These are phyloP conservation scores for Kalmusia sp. DNA, from an alignment of 2,329 filamentous ascomycete genomes.

Conservation along the genomic window DNA sequence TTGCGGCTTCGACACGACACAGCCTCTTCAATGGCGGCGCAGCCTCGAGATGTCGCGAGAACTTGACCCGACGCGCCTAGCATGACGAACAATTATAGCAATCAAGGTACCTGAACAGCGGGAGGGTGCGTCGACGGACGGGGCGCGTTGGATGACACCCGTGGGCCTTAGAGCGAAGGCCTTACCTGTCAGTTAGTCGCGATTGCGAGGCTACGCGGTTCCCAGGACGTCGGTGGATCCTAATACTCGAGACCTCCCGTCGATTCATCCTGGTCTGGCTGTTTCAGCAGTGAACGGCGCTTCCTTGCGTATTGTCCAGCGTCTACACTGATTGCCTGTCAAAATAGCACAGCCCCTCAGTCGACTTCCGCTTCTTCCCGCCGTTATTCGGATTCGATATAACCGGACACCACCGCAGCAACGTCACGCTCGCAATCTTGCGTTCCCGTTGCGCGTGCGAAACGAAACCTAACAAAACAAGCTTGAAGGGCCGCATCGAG, in stretches of 20 bases:
- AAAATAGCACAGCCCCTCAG: slow-evolving; percentile 18
- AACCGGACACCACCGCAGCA: background rate
- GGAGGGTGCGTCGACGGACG: slow-evolving; percentile 2
- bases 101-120: slow-evolving; percentile 7
- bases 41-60: slow-evolving; percentile 15
- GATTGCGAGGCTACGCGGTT: slow-evolving; percentile 16
- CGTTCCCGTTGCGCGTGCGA: slow-evolving; percentile 5
- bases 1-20: slow-evolving; percentile 14
- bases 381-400: background rate
- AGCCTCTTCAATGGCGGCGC: slow-evolving; percentile 34
- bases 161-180: background rate
- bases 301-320: background rate
- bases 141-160: background rate
- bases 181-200: background rate
- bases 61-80: slow-evolving; percentile 16
- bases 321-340: slow-evolving; percentile 12
- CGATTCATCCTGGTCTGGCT: slow-evolving; percentile 21
- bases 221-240: slow-evolving; percentile 20
- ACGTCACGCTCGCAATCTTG: slow-evolving; percentile 1
- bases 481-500: too few species aligned
- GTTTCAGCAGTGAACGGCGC: slow-evolving; percentile 32
- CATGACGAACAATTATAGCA: slow-evolving; percentile 33
- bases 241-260: slow-evolving; percentile 16
- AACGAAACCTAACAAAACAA: slow-evolving; percentile 3
- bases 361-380: slow-evolving; percentile 9